Conservation (phyloP, 345 rosid species). For the Punica granatum region DNA sequence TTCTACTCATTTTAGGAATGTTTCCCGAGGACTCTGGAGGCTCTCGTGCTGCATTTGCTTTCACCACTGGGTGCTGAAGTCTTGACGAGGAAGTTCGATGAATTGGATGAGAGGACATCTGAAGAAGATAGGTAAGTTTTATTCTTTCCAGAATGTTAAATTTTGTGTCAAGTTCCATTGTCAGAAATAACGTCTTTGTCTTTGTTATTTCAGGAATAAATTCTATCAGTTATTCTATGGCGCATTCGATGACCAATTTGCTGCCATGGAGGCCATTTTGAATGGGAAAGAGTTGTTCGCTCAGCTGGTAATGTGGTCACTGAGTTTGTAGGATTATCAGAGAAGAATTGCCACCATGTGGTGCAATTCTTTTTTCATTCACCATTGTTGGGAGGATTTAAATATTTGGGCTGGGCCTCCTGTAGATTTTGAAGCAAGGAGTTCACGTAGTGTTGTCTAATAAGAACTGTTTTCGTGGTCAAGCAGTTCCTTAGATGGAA, state of each 20-base stretch:
- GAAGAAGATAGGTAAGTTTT: constrained; percentile 55
- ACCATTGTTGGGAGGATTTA: background rate
- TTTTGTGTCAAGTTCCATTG: constrained; percentile 4
- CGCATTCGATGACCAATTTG: constrained; percentile 75
- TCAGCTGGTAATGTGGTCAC: constrained; percentile 37
- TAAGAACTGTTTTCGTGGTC: too few relatives aligned
- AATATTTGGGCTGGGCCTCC: background rate
- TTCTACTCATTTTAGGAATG: constrained; percentile 35
- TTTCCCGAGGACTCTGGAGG: constrained; percentile 90
- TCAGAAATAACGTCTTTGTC: constrained; percentile 9
- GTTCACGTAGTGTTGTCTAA: background rate
- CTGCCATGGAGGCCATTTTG: constrained; percentile 81
- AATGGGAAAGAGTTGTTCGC: constrained; percentile 73
- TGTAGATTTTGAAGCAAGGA: background rate
- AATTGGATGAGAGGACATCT: constrained; percentile 48
- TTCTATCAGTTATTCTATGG: constrained; percentile 69
- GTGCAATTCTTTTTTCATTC: background rate
- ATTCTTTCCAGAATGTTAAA: background rate
- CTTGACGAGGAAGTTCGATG: constrained; percentile 74
- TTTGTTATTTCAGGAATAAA: constrained; percentile 47
- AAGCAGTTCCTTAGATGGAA: too few relatives aligned
- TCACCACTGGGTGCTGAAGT: constrained; percentile 81
- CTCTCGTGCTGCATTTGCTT: constrained; percentile 70
- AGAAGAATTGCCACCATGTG: background rate
- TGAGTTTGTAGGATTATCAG: background rate